A percentile compares a stretch with the other conserved stretches of the same genome.
phyloP scores from a whole-genome alignment of 176 grass and related monocot genomes.

The Panicum miliaceum region DNA sequence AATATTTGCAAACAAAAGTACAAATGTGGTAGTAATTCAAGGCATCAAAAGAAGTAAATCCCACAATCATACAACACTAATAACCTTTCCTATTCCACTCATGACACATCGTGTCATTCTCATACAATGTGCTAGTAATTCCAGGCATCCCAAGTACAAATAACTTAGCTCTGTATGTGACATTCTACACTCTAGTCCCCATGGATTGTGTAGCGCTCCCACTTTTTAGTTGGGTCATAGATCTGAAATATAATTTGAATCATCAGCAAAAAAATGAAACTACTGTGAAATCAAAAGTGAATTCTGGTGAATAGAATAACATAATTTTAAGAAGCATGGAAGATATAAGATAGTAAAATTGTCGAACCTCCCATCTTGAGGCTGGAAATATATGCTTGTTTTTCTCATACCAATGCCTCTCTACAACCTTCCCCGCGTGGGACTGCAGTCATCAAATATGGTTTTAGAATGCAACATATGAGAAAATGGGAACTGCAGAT shows the following conservation, averaged over 20 bases:
- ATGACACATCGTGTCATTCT: neutral
- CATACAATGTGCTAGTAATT: neutral
- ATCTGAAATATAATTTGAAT: constrained; percentile 62
- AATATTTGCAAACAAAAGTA: neutral
- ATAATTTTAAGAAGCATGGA: neutral
- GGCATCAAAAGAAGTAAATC: neutral
- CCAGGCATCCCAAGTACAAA: constrained; percentile 16
- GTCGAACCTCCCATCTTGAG: constrained; percentile 97
- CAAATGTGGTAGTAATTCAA: too few species aligned
- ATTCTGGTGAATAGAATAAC: neutral
- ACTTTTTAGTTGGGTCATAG: constrained; percentile 96
- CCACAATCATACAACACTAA: neutral
- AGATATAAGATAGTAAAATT: neutral
- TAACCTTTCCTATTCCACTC: neutral
- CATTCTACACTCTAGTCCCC: constrained; percentile 59
- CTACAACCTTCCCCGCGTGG: constrained; percentile 94
- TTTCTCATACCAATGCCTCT: constrained; percentile 99
- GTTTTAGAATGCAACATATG: constrained; percentile 25
- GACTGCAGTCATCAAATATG: constrained; percentile 60
- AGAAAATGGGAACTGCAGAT: neutral
- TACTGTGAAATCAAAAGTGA: neutral
- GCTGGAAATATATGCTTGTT: constrained; percentile 99
- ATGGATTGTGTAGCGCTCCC: constrained; percentile 98
- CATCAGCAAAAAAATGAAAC: constrained; percentile 1
- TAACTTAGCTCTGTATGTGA: neutral